Conservation (phyloP, 495 filamentous ascomycete species). For the Aspergillus biplanus region DNA sequence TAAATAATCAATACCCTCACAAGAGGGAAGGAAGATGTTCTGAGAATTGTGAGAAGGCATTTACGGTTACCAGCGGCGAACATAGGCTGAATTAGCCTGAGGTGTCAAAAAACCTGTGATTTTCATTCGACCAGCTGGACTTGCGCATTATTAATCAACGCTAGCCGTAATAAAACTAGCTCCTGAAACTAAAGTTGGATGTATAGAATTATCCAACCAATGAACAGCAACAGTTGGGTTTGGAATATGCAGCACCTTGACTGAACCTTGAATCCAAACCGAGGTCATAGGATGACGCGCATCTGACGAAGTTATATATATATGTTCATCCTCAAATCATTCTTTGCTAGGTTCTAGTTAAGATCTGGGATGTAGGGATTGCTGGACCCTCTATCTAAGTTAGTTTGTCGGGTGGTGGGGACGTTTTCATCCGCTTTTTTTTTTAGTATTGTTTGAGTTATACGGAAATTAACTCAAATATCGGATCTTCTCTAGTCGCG, state of each 20-base stretch:
- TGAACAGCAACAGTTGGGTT: neutral
- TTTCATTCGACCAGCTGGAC: neutral
- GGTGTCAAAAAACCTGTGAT: conserved; percentile 2
- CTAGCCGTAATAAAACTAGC: neutral
- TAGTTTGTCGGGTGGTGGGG: neutral
- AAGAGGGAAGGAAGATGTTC: neutral
- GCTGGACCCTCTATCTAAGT: too few species aligned
- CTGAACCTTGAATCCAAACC: too few species aligned
- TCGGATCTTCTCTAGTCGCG: conserved; percentile 25
- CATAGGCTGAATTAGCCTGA: conserved; percentile 11
- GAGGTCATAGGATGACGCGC: too few species aligned
- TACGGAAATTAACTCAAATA: too few species aligned
- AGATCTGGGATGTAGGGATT: too few species aligned
- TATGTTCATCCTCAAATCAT: too few species aligned
- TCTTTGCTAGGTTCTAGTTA: too few species aligned
- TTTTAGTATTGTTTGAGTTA: too few species aligned
- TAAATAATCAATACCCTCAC: neutral
- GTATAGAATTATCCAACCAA: neutral
- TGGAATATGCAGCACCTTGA: too few species aligned
- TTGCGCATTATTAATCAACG: neutral
- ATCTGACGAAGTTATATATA: too few species aligned
- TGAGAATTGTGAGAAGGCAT: neutral
- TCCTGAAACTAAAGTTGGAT: neutral
- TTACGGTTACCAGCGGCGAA: conserved; percentile 20
- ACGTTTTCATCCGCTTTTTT: too few species aligned